Percentiles rank a stretch among this genome's conserved stretches.
These are phyloP conservation scores for Plectosphaerella cucumerina DNA, from an alignment of 2,329 filamentous ascomycete species.

Conservation along the genomic window DNA sequence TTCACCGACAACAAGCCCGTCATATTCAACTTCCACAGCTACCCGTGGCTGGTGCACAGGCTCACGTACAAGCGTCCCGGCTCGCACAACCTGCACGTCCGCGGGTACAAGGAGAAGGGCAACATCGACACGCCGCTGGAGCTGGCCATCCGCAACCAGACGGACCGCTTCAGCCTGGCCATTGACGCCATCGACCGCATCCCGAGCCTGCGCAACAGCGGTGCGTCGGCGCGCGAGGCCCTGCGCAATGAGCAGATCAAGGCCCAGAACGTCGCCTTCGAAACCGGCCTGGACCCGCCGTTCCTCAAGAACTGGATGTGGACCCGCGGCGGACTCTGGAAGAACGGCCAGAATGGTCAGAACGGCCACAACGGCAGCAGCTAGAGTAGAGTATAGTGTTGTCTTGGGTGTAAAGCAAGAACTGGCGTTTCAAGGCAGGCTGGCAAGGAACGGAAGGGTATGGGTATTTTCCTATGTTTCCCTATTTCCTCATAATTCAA, in stretches of 20 bases:
- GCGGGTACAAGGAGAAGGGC: constrained; percentile 77
- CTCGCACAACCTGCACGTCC: constrained; percentile 64
- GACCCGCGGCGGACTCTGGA: constrained; percentile 20
- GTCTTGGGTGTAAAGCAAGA: background rate
- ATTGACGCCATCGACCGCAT: constrained; percentile 73
- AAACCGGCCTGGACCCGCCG: constrained; percentile 66
- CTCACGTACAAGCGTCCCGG: constrained; percentile 72
- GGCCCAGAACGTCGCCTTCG: constrained; percentile 61
- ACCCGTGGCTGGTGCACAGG: constrained; percentile 75
- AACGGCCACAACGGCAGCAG: constrained; percentile 21
- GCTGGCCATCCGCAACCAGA: constrained; percentile 72
- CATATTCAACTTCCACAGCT: constrained; percentile 83
- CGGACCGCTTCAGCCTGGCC: constrained; percentile 72
- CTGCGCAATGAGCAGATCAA: constrained; percentile 62
- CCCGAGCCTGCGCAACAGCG: constrained; percentile 58
- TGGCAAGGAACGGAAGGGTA: too few species aligned
- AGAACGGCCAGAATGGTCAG: constrained; percentile 25
- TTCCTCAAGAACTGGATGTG: constrained; percentile 64
- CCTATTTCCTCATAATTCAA: too few species aligned
- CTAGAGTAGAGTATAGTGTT: background rate
- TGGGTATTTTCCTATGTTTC: too few species aligned
- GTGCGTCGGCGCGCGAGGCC: constrained; percentile 56
- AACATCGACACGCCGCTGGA: constrained; percentile 81
- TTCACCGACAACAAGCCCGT: constrained; percentile 71
- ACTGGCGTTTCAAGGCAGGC: background rate